Percentiles rank a stretch among this genome's conserved stretches.
phyloP scores from a whole-genome alignment of 1,284 basidiomycete genomes.

The Ceratobasidium sp. region DNA sequence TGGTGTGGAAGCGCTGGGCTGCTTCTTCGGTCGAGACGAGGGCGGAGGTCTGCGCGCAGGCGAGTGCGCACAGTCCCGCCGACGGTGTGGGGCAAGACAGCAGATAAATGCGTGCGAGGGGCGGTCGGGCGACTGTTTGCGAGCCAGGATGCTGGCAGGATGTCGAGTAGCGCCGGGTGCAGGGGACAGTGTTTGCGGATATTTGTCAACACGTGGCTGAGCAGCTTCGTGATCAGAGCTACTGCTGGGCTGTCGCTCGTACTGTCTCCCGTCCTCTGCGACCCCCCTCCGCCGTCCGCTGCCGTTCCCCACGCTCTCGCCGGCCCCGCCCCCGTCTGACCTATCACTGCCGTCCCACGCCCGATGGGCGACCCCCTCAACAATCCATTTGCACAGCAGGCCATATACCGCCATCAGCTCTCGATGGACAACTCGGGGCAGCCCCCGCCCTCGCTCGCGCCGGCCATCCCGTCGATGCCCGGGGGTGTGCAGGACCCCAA shows the following conservation, averaged over 20 bases:
- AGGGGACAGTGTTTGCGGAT: conserved; percentile 4
- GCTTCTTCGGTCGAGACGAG: conserved; percentile 27
- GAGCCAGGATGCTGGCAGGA: neutral
- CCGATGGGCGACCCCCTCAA: conserved; percentile 35
- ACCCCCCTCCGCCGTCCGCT: neutral
- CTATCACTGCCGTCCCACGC: conserved; percentile 4
- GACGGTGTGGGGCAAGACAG: neutral
- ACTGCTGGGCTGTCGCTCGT: conserved; percentile 18
- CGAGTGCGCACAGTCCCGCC: neutral
- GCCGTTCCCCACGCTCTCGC: neutral
- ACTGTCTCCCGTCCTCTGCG: conserved; percentile 9
- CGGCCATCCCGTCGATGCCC: conserved; percentile 26
- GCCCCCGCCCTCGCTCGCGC: conserved; percentile 1
- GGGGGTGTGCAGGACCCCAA: conserved; percentile 30
- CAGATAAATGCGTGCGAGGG: neutral
- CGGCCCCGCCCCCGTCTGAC: neutral
- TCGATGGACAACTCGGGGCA: conserved; percentile 12
- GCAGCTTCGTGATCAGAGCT: conserved; percentile 32
- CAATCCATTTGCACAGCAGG: conserved; percentile 25
- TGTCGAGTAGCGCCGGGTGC: neutral
- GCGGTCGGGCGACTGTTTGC: neutral
- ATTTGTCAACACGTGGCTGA: conserved; percentile 19
- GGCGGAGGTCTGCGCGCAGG: conserved; percentile 33
- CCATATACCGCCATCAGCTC: conserved; percentile 17
- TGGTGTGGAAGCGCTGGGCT: conserved; percentile 23